A percentile compares a stretch with the other conserved stretches of the same genome.
Conservation (phyloP, 805 yeast genomes). For the Candida michaelii region DNA sequence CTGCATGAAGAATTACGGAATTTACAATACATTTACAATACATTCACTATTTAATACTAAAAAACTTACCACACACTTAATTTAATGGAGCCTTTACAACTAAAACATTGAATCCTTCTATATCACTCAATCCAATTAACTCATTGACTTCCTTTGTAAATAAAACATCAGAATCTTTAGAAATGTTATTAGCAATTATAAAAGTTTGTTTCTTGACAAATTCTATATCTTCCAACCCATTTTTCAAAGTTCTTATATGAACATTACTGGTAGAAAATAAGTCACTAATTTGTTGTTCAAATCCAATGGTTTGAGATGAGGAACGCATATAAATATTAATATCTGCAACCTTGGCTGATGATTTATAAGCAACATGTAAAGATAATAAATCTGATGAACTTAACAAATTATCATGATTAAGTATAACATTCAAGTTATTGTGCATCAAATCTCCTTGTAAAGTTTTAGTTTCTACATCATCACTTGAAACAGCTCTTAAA, state of each 20-base stretch:
- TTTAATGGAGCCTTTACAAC: slow-evolving; percentile 20
- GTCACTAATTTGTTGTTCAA: slow-evolving; percentile 17
- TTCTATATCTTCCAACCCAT: slow-evolving; percentile 8
- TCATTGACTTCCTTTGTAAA: slow-evolving; percentile 19
- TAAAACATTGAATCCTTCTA: slow-evolving; percentile 26
- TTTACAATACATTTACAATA: no score
- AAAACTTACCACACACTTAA: neutral
- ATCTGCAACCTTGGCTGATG: slow-evolving; percentile 16
- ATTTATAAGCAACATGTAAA: slow-evolving; percentile 25
- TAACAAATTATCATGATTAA: slow-evolving; percentile 32
- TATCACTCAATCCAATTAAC: slow-evolving; percentile 22
- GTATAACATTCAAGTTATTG: slow-evolving; percentile 24
- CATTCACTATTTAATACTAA: no score
- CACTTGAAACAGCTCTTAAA: slow-evolving; percentile 1
- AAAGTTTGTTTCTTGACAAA: slow-evolving; percentile 22
- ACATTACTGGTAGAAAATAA: slow-evolving; percentile 15
- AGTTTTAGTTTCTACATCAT: slow-evolving; percentile 10
- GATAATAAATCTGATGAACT: slow-evolving; percentile 36
- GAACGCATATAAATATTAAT: slow-evolving; percentile 24
- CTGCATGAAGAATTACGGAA: no score
- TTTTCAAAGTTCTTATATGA: slow-evolving; percentile 14
- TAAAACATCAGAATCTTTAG: slow-evolving; percentile 9
- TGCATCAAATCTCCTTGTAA: slow-evolving; percentile 14
- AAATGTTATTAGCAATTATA: slow-evolving; percentile 23
- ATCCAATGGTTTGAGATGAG: slow-evolving; percentile 16